phyloP scores from a whole-genome alignment of 768 basidiomycete genomes.

The Floccularia luteovirens region DNA sequence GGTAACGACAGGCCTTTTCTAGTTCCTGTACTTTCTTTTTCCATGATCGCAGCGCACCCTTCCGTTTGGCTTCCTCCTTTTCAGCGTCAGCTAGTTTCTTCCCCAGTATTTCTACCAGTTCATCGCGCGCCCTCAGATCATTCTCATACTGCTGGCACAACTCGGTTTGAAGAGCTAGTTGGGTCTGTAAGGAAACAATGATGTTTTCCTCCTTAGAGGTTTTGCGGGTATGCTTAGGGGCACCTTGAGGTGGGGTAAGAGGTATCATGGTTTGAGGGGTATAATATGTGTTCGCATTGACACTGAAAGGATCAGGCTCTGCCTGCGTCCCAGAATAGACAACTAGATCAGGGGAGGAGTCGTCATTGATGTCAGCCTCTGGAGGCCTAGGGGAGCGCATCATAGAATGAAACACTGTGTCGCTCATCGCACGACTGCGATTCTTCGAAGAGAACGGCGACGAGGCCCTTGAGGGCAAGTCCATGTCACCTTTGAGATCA shows the following conservation, averaged over 20 bases:
- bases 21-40: slow-evolving; percentile 74
- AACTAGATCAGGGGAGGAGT: slow-evolving; percentile 37
- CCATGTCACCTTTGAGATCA: slow-evolving; percentile 20
- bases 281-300: slow-evolving; percentile 69
- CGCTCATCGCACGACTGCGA: slow-evolving; percentile 52
- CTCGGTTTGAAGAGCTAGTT: slow-evolving; percentile 69
- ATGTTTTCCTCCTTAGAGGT: slow-evolving; percentile 66
- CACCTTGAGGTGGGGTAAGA: slow-evolving; percentile 48
- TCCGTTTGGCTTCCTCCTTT: slow-evolving; percentile 57
- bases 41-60: slow-evolving; percentile 47
- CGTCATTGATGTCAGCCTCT: slow-evolving; percentile 62
- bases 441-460: slow-evolving; percentile 23
- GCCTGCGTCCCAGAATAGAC: slow-evolving; percentile 31
- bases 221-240: slow-evolving; percentile 39
- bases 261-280: slow-evolving; percentile 71
- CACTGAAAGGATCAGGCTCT: slow-evolving; percentile 70
- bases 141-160: slow-evolving; percentile 70
- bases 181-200: slow-evolving; percentile 68
- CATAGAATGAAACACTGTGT: slow-evolving; percentile 57
- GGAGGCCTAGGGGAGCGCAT: slow-evolving; percentile 35
- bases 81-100: slow-evolving; percentile 47
- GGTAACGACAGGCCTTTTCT: slow-evolving; percentile 53
- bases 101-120: slow-evolving; percentile 55
- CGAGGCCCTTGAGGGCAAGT: slow-evolving; percentile 5
- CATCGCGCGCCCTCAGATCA: slow-evolving; percentile 67